Evolutionary conservation across 176 grass and related monocot genomes (phyloP).

Genomic region (Carex scoparia): DNA sequence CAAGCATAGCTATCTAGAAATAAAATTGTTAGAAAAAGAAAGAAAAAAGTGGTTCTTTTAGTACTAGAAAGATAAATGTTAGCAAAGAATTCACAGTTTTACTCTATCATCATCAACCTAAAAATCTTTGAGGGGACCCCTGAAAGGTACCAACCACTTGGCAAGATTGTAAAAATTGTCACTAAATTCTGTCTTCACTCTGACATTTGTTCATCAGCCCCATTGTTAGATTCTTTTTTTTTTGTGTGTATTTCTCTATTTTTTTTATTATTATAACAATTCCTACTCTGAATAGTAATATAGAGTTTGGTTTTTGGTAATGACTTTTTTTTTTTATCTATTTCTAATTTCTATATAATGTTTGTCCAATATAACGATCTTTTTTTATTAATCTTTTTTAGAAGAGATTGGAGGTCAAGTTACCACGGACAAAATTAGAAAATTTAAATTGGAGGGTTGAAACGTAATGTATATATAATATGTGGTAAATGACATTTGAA

Average conservation of each 20-base stretch:
- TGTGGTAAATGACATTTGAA: no score
- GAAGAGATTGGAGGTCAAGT: no score
- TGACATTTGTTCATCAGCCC: neutral
- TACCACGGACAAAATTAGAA: no score
- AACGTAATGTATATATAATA: no score
- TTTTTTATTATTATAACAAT: no score
- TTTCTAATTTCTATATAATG: no score
- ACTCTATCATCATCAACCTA: neutral
- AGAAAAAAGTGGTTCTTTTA: neutral
- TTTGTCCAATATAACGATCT: neutral
- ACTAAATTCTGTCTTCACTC: neutral
- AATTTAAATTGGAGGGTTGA: no score
- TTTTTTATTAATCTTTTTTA: no score
- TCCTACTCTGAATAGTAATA: no score
- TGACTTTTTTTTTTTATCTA: no score
- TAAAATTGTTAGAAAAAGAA: neutral
- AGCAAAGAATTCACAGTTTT: neutral
- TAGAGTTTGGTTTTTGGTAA: no score
- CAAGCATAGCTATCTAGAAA: conserved; percentile 4
- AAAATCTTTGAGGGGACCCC: neutral
- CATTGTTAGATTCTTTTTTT: neutral
- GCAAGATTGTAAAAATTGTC: neutral
- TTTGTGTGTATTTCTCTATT: neutral
- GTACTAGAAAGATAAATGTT: neutral
- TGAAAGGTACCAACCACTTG: neutral